Conservation (phyloP, 2,329 filamentous ascomycete genomes). For the Microsporum ferrugineum region DNA sequence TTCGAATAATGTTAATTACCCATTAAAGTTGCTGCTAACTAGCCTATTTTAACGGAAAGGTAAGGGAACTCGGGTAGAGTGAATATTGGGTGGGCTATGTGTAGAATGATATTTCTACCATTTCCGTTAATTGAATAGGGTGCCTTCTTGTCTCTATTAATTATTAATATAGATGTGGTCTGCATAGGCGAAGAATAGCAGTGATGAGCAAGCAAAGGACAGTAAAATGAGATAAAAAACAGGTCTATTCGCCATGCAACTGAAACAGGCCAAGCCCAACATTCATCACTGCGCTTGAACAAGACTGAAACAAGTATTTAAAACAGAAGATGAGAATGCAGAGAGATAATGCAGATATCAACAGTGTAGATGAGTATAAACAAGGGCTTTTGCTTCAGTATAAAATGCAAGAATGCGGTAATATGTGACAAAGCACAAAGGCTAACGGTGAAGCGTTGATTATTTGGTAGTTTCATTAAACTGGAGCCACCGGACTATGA, state of each 20-base stretch:
- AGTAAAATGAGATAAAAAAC: background rate
- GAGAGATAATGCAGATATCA: background rate
- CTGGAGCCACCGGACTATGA: conserved; percentile 14
- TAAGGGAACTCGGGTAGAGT: no score
- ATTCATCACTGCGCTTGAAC: background rate
- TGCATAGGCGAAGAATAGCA: background rate
- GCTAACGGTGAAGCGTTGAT: background rate
- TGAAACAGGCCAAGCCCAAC: background rate
- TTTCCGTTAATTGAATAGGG: no score
- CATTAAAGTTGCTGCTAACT: background rate
- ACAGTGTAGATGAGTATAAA: background rate
- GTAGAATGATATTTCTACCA: no score
- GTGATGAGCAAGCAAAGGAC: background rate
- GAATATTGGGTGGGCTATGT: no score
- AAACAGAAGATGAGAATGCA: background rate
- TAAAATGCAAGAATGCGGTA: background rate
- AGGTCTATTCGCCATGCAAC: conserved; percentile 2
- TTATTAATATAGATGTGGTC: background rate
- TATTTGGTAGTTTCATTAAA: background rate
- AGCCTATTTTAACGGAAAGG: background rate
- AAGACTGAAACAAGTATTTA: background rate
- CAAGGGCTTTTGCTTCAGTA: background rate
- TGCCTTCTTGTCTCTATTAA: background rate
- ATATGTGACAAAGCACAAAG: background rate
- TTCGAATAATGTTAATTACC: background rate